These are phyloP conservation scores for Botryosphaeria agaves DNA, from an alignment of 2,329 filamentous ascomycete species.

Conservation along the genomic window DNA sequence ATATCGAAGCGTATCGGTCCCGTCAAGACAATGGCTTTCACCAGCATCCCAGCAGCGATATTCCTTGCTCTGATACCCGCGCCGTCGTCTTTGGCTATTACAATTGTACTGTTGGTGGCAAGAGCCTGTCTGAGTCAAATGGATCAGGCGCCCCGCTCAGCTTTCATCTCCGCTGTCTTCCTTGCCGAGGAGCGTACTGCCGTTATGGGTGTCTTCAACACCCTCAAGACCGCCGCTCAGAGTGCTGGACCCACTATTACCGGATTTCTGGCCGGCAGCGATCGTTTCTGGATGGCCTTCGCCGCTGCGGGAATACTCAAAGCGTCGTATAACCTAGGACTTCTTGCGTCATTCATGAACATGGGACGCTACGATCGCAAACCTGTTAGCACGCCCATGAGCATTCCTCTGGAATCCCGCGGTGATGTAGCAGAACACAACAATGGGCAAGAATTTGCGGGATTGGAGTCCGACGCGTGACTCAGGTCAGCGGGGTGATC, in stretches of 20 bases:
- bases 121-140: conserved; percentile 47
- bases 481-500: too few relatives aligned
- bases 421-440: too few relatives aligned
- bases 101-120: conserved; percentile 42
- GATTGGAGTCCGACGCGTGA: too few relatives aligned
- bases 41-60: conserved; percentile 51
- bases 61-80: conserved; percentile 46
- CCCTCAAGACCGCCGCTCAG: conserved; percentile 47
- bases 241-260: conserved; percentile 46
- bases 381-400: too few relatives aligned
- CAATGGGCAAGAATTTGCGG: too few relatives aligned
- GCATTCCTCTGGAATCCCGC: too few relatives aligned
- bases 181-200: conserved; percentile 49
- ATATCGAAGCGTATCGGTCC: conserved; percentile 46
- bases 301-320: conserved; percentile 46
- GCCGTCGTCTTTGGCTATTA: conserved; percentile 32
- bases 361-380: too few relatives aligned
- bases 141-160: conserved; percentile 53
- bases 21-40: conserved; percentile 56
- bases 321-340: conserved; percentile 24
- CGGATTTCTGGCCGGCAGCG: conserved; percentile 39
- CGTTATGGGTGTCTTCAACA: conserved; percentile 53
- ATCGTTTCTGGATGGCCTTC: conserved; percentile 45
- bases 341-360: conserved; percentile 12
- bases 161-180: conserved; percentile 50